Evolutionary conservation across 1,139 yeast species (phyloP).

Genomic region (Geotrichum macrosporum): DNA sequence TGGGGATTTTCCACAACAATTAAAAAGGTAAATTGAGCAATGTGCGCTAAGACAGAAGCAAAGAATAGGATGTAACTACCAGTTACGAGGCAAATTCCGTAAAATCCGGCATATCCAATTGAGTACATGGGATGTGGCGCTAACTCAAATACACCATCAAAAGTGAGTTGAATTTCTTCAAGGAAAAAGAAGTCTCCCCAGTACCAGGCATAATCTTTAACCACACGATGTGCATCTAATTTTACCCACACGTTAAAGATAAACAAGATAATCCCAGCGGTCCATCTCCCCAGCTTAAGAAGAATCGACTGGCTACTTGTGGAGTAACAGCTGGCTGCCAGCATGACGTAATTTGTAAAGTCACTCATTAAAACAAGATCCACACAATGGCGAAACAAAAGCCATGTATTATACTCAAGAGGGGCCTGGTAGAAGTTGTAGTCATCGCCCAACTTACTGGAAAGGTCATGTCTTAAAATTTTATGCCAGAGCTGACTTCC

Average conservation of each 20-base stretch:
- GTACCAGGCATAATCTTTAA: conserved; percentile 90
- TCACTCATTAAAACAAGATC: conserved; percentile 85
- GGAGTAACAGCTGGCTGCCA: conserved; percentile 56
- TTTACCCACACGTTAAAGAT: conserved; percentile 82
- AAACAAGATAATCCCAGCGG: conserved; percentile 47
- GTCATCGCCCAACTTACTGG: conserved; percentile 55
- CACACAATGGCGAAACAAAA: conserved; percentile 71
- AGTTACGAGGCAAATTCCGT: conserved; percentile 76
- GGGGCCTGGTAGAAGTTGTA: conserved; percentile 55
- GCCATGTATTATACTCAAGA: conserved; percentile 78
- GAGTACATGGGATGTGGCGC: conserved; percentile 95
- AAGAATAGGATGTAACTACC: conserved; percentile 69
- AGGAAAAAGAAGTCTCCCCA: conserved; percentile 93
- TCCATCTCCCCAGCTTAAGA: conserved; percentile 40
- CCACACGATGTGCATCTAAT: conserved; percentile 82
- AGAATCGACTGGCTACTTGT: conserved; percentile 42
- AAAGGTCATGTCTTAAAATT: conserved; percentile 48
- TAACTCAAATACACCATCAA: conserved; percentile 87
- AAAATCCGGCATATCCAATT: conserved; percentile 83
- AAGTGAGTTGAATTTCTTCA: conserved; percentile 72
- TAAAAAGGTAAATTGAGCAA: conserved; percentile 72
- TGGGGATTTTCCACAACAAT: conserved; percentile 83
- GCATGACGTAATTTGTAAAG: conserved; percentile 68
- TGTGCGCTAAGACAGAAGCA: conserved; percentile 73
- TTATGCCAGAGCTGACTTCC: conserved; percentile 40